These are phyloP conservation scores for Calophaca sinica DNA, from an alignment of 306 rosid genomes.

Conservation along the genomic window DNA sequence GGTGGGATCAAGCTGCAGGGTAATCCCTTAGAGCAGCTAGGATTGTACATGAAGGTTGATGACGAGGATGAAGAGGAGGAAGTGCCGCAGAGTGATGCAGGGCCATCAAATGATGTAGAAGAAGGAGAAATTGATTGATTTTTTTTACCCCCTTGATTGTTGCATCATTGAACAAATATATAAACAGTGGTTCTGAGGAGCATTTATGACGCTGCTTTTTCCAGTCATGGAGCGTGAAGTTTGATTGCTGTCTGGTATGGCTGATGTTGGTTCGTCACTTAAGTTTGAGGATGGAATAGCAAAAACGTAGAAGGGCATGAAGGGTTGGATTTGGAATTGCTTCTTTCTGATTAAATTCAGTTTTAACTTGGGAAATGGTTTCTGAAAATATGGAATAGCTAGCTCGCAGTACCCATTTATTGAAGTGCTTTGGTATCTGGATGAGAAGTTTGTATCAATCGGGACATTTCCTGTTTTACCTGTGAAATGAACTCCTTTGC, in stretches of 20 bases:
- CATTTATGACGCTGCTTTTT: constrained; percentile 29
- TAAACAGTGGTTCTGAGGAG: constrained; percentile 37
- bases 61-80: constrained; percentile 88
- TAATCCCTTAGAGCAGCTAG: constrained; percentile 79
- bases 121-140: constrained; percentile 81
- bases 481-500: constrained; percentile 52
- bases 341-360: constrained; percentile 48
- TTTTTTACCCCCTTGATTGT: not conserved
- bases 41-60: constrained; percentile 81
- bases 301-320: constrained; percentile 39
- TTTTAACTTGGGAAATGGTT: constrained; percentile 47
- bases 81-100: constrained; percentile 46
- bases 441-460: constrained; percentile 42
- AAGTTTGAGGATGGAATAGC: constrained; percentile 41
- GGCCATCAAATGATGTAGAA: constrained; percentile 69
- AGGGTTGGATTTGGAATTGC: constrained; percentile 50
- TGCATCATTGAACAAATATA: constrained; percentile 14
- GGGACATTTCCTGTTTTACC: constrained; percentile 57
- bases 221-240: constrained; percentile 13
- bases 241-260: constrained; percentile 19
- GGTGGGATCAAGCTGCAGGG: constrained; percentile 78
- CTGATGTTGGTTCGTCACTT: constrained; percentile 27
- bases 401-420: constrained; percentile 39
- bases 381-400: constrained; percentile 33
- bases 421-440: constrained; percentile 46